phyloP scores from a whole-genome alignment of 140 eudicot genomes.

The Ambrosia hybrid region DNA sequence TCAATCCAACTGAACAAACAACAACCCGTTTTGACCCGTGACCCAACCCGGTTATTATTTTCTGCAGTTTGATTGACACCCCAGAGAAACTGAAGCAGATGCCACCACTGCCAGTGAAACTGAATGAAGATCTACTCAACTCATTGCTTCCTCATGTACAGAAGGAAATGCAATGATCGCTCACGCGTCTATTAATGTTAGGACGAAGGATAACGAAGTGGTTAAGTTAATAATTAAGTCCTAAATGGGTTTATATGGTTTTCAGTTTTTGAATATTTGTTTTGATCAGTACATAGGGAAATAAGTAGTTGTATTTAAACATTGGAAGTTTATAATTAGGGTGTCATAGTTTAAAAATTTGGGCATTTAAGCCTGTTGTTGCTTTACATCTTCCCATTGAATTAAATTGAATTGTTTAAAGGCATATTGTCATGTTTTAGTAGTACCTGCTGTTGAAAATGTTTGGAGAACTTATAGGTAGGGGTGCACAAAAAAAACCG shows the following conservation, averaged over 20 bases:
- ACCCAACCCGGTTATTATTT: constrained; percentile 1
- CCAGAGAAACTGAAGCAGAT: constrained; percentile 53
- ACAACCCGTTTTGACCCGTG: background rate
- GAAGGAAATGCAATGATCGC: constrained; percentile 20
- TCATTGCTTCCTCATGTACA: constrained; percentile 37
- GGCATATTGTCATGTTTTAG: constrained; percentile 9
- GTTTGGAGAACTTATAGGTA: background rate
- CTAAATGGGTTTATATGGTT: constrained; percentile 19
- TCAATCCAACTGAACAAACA: background rate
- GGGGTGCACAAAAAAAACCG: too few species aligned
- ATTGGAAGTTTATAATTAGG: constrained; percentile 24
- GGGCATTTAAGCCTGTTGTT: constrained; percentile 13
- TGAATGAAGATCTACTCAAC: constrained; percentile 54
- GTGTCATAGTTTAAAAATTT: constrained; percentile 21
- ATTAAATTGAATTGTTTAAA: constrained; percentile 10
- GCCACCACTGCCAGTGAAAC: constrained; percentile 60
- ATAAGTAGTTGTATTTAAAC: constrained; percentile 22
- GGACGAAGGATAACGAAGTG: constrained; percentile 5
- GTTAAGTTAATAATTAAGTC: constrained; percentile 12
- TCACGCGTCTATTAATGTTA: background rate
- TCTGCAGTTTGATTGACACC: constrained; percentile 45
- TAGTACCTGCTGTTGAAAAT: background rate
- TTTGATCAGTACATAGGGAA: constrained; percentile 28
- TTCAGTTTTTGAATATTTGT: constrained; percentile 15
- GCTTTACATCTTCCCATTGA: background rate